phyloP scores from a whole-genome alignment of 129 eudicot genomes.

The Flaveria sonorensis region DNA sequence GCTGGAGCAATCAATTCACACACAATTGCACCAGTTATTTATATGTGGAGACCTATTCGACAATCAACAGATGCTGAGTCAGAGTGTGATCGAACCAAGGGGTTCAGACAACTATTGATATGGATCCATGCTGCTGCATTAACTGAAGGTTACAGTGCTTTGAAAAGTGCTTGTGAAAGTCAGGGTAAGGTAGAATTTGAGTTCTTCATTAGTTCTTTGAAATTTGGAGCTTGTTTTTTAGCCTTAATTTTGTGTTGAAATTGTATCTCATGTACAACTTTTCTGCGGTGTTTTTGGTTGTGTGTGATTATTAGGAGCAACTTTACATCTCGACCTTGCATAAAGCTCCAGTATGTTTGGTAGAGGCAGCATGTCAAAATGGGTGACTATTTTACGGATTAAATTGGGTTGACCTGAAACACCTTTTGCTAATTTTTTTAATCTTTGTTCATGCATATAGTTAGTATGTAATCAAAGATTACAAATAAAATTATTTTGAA shows the following conservation, averaged over 20 bases:
- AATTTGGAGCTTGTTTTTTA: not conserved
- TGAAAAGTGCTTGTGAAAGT: conserved; percentile 57
- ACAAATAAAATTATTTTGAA: not conserved
- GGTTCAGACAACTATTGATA: conserved; percentile 67
- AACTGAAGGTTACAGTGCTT: conserved; percentile 63
- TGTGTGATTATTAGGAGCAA: not conserved
- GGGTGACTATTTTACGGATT: not conserved
- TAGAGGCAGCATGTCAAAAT: conserved; percentile 1
- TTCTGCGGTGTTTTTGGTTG: not conserved
- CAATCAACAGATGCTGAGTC: conserved; percentile 26
- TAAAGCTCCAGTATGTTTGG: not conserved
- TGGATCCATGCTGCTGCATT: conserved; percentile 96
- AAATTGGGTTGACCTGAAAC: not conserved
- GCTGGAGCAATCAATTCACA: conserved; percentile 37
- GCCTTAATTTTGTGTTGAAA: not conserved
- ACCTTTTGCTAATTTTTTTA: not conserved
- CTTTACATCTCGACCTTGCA: not conserved
- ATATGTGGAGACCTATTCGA: conserved; percentile 70
- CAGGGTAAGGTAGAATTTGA: conserved; percentile 61
- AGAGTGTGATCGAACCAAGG: conserved; percentile 19
- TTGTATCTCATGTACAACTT: not conserved
- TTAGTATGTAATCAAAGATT: not conserved
- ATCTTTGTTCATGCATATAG: not conserved
- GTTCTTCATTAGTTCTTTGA: not conserved
- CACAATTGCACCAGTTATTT: conserved; percentile 77